Percentiles rank a stretch among this genome's conserved stretches.
phyloP scores from a whole-genome alignment of 192 early-diverging fungal species.

The Coemansia reversa region DNA sequence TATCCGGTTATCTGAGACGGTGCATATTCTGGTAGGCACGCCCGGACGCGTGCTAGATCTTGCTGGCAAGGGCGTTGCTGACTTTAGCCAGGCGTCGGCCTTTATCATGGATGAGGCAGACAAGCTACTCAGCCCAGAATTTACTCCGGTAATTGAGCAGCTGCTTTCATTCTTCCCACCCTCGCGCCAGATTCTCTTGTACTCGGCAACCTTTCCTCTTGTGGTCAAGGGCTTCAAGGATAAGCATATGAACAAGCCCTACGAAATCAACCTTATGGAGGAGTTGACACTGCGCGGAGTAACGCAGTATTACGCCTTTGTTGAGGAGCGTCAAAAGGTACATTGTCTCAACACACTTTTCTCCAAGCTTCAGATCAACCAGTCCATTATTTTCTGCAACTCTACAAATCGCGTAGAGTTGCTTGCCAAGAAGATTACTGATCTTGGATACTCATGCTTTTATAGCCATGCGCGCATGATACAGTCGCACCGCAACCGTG shows the following conservation, averaged over 20 bases:
- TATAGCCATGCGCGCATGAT: constrained; percentile 99
- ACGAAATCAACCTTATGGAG: constrained; percentile 99
- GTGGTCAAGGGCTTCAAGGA: constrained; percentile 98
- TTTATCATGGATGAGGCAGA: constrained; percentile 99
- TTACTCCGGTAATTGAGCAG: constrained; percentile 97
- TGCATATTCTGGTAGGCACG: constrained; percentile 96
- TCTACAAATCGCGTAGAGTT: constrained; percentile 98
- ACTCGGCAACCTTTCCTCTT: constrained; percentile 96
- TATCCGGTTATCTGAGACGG: constrained; percentile 86
- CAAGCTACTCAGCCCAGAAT: constrained; percentile 97
- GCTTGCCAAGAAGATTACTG: constrained; percentile 99
- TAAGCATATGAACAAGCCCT: constrained; percentile 91
- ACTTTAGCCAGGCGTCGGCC: constrained; percentile 83
- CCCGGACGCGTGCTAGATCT: constrained; percentile 97
- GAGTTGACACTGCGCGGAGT: constrained; percentile 97
- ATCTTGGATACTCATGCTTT: constrained; percentile 98
- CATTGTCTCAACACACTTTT: constrained; percentile 93
- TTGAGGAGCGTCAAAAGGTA: constrained; percentile 98
- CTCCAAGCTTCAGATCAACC: constrained; percentile 99
- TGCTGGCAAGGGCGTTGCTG: constrained; percentile 90
- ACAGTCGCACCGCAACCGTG: constrained; percentile 96
- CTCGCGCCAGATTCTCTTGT: constrained; percentile 93
- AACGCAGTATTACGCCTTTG: constrained; percentile 99
- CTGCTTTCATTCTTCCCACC: constrained; percentile 86
- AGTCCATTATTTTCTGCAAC: constrained; percentile 99